Percentiles rank a stretch among this genome's conserved stretches.
phyloP scores from a whole-genome alignment of 2,329 filamentous ascomycete genomes.

The Aspergillus oerlinghausenensis region DNA sequence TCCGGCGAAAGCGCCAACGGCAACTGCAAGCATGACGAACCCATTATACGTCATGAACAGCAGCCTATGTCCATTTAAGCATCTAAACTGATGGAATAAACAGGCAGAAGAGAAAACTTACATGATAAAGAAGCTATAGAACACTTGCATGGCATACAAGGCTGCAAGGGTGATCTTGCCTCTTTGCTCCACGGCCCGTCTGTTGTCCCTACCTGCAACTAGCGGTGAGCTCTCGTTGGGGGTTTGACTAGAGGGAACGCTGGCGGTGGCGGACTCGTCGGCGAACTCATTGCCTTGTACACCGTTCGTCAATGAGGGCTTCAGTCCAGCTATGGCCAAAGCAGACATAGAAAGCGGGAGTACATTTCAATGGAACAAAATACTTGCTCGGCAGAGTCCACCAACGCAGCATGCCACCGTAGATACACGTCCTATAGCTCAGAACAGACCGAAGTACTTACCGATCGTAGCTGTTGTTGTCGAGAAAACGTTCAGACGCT shows the following conservation, averaged over 20 bases:
- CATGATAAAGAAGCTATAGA: conserved; percentile 99
- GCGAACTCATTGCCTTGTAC: conserved; percentile 33
- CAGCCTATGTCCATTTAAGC: conserved; percentile 58
- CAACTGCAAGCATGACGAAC: conserved; percentile 91
- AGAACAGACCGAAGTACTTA: conserved; percentile 4
- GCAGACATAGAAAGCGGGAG: background rate
- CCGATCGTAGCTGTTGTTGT: conserved; percentile 23
- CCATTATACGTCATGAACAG: conserved; percentile 99
- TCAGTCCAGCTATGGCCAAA: conserved; percentile 15
- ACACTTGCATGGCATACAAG: conserved; percentile 89
- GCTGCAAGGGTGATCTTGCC: conserved; percentile 74
- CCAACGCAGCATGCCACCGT: conserved; percentile 10
- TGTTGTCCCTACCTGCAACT: conserved; percentile 67
- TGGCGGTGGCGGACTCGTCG: conserved; percentile 25
- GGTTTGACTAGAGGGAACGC: conserved; percentile 14
- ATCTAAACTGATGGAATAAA: background rate
- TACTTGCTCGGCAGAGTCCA: conserved; percentile 4
- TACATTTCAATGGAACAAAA: background rate
- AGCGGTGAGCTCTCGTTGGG: conserved; percentile 63
- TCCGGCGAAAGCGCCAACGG: conserved; percentile 81
- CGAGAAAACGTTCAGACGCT: conserved; percentile 45
- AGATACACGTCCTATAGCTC: background rate
- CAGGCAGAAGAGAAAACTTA: conserved; percentile 50
- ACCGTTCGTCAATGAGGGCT: conserved; percentile 17
- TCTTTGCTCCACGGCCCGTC: conserved; percentile 57